Evolutionary conservation across 495 filamentous ascomycete genomes (phyloP).

Genomic region (Trypethelium eluteriae): DNA sequence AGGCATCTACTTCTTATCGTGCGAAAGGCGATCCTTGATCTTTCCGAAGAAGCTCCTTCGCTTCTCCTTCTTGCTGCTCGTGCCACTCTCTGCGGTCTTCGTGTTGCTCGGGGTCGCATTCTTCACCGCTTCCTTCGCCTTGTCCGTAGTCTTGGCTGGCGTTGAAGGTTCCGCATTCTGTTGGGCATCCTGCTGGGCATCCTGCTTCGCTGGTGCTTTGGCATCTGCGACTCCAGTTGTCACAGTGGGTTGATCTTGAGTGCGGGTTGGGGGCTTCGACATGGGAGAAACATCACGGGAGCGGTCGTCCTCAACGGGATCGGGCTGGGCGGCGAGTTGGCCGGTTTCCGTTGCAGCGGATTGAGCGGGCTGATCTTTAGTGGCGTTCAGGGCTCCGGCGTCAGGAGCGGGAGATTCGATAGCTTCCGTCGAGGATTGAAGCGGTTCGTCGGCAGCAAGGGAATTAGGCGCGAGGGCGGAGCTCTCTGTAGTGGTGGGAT

Average conservation of each 20-base stretch:
- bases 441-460: conserved; percentile 23
- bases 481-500: conserved; percentile 13
- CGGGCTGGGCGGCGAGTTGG: conserved; percentile 8
- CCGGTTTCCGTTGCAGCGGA: conserved; percentile 5
- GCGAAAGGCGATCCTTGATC: conserved; percentile 15
- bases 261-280: conserved; percentile 23
- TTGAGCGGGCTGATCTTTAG: conserved; percentile 13
- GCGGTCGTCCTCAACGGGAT: conserved; percentile 4
- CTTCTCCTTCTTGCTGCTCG: conserved; percentile 24
- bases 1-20: background rate
- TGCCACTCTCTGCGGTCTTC: conserved; percentile 31
- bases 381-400: conserved; percentile 22
- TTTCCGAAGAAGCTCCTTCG: conserved; percentile 21
- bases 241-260: conserved; percentile 25
- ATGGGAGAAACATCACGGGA: conserved; percentile 34
- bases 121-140: conserved; percentile 12
- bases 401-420: background rate
- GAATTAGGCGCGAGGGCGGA: conserved; percentile 21
- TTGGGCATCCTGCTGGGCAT: conserved; percentile 16
- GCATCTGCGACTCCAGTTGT: conserved; percentile 29
- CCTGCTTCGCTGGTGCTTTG: conserved; percentile 17
- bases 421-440: conserved; percentile 20
- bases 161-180: conserved; percentile 17
- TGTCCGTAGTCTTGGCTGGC: conserved; percentile 11
- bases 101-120: conserved; percentile 31